Evolutionary conservation across 306 rosid genomes (phyloP), one percentile per base, ranked within the genome.

Genomic region (Lagenaria siceraria): DNA sequence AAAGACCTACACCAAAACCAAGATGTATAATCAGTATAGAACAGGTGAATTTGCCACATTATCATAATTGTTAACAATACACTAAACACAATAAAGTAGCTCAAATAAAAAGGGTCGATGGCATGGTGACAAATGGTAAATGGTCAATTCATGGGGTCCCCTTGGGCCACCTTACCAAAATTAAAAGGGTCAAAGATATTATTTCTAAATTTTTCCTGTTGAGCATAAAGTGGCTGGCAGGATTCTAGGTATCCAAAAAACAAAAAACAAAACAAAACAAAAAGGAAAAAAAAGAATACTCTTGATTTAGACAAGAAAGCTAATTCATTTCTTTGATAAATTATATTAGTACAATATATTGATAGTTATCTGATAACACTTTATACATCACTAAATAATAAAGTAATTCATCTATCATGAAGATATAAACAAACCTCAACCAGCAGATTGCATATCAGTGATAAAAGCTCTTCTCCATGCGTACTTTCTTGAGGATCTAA

Each of bases 401-500:
- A 71, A 22, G 31, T 14, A 70, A 29, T 12, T 25, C 13, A 48
- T 70, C 55, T 17, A 48, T 71, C 40, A 73, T 51, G 62, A 73
- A 49, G 29, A 49, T 73, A 73, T 52, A 73, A 27, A 52, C 78
- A 82, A 83, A 96, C 99, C 97, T 96, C 97, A 80, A 92, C 85
- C 88, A 96, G 88, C 40, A 82, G 75, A 83, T 89, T 88, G 85
- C 98, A 84, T 33, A 77, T 83, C 83, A 92, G 77, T 77, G 96
- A 85, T 65, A 96, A 89, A 76, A 92, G 89, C 86, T 96, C 99
- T 83, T 92, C 98, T n/a, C 97, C 98, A 69, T 90, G 87, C 91
- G 87, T 86, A 74, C 82, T 79, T 87, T 96, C 99, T 84, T 92
- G 99, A 35, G 92, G 90, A 89, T 96, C 98, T 88, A 92, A 82